Evolutionary conservation across 805 yeast genomes (phyloP).

Genomic region (Kazachstania psychrophila): DNA sequence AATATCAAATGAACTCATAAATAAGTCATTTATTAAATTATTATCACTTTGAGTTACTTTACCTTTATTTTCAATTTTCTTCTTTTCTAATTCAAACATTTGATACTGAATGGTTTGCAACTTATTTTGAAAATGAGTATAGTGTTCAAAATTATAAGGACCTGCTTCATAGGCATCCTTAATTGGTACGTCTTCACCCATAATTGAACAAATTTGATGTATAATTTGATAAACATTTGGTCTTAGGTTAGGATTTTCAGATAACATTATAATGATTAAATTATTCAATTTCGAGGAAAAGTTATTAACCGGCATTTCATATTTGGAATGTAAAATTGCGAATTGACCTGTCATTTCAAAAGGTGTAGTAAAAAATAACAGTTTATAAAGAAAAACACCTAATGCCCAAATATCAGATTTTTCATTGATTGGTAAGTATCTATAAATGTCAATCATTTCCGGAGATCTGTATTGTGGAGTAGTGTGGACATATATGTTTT

Average conservation of each 20-base stretch:
- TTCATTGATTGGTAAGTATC: conserved; percentile 80
- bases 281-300: conserved; percentile 68
- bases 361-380: conserved; percentile 90
- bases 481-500: conserved; percentile 82
- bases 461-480: conserved; percentile 96
- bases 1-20: conserved; percentile 24
- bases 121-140: conserved; percentile 41
- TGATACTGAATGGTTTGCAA: conserved; percentile 25
- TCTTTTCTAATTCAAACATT: conserved; percentile 22
- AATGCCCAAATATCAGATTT: conserved; percentile 96
- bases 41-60: conserved; percentile 10
- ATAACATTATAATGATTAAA: conserved; percentile 69
- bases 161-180: conserved; percentile 38
- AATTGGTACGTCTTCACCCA: conserved; percentile 46
- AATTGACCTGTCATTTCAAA: conserved; percentile 78
- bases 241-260: conserved; percentile 72
- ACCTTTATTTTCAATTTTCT: conserved; percentile 12
- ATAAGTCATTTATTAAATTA: conserved; percentile 19
- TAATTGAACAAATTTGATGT: conserved; percentile 51
- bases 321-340: conserved; percentile 79
- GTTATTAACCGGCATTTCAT: conserved; percentile 66
- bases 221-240: conserved; percentile 83
- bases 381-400: conserved; percentile 82
- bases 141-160: conserved; percentile 47
- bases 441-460: conserved; percentile 86